These are phyloP conservation scores for Fusarium oxysporum DNA, from an alignment of 2,329 filamentous ascomycete species.

Conservation along the genomic window DNA sequence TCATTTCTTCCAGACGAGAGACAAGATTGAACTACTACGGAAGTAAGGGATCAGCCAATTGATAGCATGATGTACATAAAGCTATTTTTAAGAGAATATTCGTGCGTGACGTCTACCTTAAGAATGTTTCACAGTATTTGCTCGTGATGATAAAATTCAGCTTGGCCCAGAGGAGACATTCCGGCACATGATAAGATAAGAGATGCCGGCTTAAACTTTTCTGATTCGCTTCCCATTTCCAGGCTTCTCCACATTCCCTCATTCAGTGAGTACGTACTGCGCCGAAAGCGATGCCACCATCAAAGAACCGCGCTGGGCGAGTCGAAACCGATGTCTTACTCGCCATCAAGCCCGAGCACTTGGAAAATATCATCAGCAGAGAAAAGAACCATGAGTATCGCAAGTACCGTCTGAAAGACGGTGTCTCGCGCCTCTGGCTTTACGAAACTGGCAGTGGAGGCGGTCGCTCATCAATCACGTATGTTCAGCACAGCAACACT, in stretches of 20 bases:
- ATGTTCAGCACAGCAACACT: slow-evolving; percentile 3
- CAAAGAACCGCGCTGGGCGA: neutral
- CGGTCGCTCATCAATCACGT: slow-evolving; percentile 41
- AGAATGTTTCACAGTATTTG: too few species aligned
- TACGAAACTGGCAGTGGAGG: slow-evolving; percentile 37
- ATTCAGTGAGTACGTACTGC: neutral
- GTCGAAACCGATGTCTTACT: slow-evolving; percentile 35
- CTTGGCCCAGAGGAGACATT: neutral
- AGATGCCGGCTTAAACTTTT: fast-evolving
- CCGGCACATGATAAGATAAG: neutral
- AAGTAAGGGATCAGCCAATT: fast-evolving
- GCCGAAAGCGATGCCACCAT: neutral
- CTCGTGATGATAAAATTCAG: neutral
- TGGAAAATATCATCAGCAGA: slow-evolving; percentile 36
- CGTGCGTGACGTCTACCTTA: neutral
- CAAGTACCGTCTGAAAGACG: slow-evolving; percentile 41
- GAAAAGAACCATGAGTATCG: slow-evolving; percentile 46
- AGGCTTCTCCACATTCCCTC: neutral
- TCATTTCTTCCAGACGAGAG: neutral
- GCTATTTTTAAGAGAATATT: fast-evolving
- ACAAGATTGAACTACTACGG: neutral
- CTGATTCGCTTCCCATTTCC: neutral
- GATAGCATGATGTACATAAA: fast-evolving
- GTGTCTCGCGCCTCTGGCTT: slow-evolving; percentile 43
- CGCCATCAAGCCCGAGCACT: slow-evolving; percentile 37